Base-by-base conservation (phyloP, 139 green algal genomes). In the Picocystis salinarum region DNA sequence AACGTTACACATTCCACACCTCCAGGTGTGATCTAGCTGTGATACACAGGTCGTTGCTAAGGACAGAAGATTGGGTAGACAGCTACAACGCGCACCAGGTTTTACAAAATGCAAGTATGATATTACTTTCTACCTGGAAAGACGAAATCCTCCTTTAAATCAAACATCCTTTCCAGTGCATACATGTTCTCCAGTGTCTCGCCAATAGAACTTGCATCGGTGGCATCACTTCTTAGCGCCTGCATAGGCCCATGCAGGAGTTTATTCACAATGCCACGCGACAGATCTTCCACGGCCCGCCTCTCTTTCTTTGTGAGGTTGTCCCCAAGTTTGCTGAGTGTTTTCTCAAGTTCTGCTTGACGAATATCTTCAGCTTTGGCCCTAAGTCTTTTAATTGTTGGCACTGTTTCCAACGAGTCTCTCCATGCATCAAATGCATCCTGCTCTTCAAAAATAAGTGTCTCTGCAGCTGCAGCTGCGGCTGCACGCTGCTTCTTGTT, bases 241-340 rank as follows among this genome's bases (percentile, higher is more conserved):
- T 76, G 83, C 89, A 97, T 99, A 37, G 89, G 89, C 10, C 89
- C 89, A 61, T 99, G 89, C 55, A 97, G 68, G 49, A 99, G 70
- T 75, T 99, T 99, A 77, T 99, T 99, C 6, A 96, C 74, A 45
- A 99, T 95, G 34, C 74, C 69, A 28, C 72, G 64, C 55, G 55
- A 80, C 24, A 97, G 65, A 53, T 99, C 89, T 73, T 99, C 89
- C 13, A 99, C 62, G 25, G 70, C 74, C 53, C 68, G 55, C 53
- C 80, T 66, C 71, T 97, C 73, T 73, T 97, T 97, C 76, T 95
- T 96, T 45, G 64, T 87, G 45, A 94, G 51, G 23, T 74, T 77
- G 1, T 92, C 83, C 9, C 84, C 84, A 23, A 95, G 53, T 56
- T 80, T 78, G 39, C 34, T 54, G 12, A 96, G 40, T 2, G 76